These are phyloP conservation scores for Volvariella volvacea DNA, from an alignment of 1,284 basidiomycete genomes.

Conservation along the genomic window DNA sequence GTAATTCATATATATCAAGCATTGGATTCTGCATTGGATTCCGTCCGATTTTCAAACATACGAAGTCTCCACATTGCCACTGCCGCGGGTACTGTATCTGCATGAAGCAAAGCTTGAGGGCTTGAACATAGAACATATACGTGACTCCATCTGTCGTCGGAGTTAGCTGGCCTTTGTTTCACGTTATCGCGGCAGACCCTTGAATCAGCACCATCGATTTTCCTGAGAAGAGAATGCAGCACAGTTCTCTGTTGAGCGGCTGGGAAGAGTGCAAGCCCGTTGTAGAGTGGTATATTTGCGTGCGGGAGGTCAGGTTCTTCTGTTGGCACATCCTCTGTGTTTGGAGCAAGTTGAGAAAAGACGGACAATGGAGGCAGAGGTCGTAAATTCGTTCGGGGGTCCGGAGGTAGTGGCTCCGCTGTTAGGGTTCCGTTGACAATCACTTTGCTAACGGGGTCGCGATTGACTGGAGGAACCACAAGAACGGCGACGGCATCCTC, in stretches of 20 bases:
- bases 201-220: conserved; percentile 21
- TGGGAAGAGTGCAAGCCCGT: conserved; percentile 59
- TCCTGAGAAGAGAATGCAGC: conserved; percentile 40
- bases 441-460: conserved; percentile 38
- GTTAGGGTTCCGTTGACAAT: conserved; percentile 37
- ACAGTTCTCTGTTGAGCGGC: conserved; percentile 48
- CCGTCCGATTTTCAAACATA: conserved; percentile 61
- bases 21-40: too few species aligned
- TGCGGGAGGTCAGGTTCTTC: conserved; percentile 28
- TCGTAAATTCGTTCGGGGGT: conserved; percentile 7
- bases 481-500: conserved; percentile 54
- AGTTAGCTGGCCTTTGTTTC: conserved; percentile 7
- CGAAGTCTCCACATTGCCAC: conserved; percentile 70
- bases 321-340: conserved; percentile 7
- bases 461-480: conserved; percentile 64
- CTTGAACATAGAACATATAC: conserved; percentile 61
- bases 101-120: conserved; percentile 37
- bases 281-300: conserved; percentile 56
- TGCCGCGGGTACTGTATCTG: conserved; percentile 54
- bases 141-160: conserved; percentile 49
- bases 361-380: conserved; percentile 27
- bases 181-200: too few species aligned
- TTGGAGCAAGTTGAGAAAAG: conserved; percentile 17
- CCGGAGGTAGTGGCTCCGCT: conserved; percentile 28
- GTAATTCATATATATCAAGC: conserved; percentile 7